Evolutionary conservation across 139 green algal species (phyloP), one percentile per base, ranked within the genome.

Genomic region (Chlorella vulgaris): DNA sequence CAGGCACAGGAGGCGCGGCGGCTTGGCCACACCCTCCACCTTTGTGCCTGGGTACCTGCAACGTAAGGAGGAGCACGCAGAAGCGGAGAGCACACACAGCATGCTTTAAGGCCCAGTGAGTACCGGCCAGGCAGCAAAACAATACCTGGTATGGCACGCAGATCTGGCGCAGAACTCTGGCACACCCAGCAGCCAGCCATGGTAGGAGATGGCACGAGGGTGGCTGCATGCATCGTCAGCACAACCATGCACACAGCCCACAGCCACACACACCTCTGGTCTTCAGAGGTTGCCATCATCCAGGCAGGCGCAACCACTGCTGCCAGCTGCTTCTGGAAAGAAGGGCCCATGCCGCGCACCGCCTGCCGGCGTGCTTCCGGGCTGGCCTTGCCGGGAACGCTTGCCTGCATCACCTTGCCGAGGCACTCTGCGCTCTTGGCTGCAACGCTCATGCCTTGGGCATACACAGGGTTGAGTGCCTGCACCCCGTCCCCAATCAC

Each of bases 21-120:
- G 50, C 7, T 7, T 8, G 3, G 69, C 29, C 42, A 78, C 71
- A 6, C 71, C 71, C 51, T 78, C 50, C 22, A 39, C 47, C 35
- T 36, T 47, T 33, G 71, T 78, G 33, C 50, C 51, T 8, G 71
- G 71, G 22, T 78, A 78, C 71, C 71, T 78, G 50, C 66, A 65
- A 5, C 55, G 15, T 5, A 28, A 5, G 22, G 15, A 5, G 18
- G n/a, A 29, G 26, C 15, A 19, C 7, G n/a, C n/a, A 68, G 47
- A 33, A 7, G n/a, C 60, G 13, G 47, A 68, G 10, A 7, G 21
- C 19, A 68, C 47, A 58, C 10, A 24, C 47, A 10, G 15, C 13
- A 58, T 15, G 10, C 15, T 58, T 58, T 58, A 15, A 15, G 47
- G 47, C 15, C 10, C 15, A 15, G 10, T 58, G 47, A 58, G 47